phyloP scores from a whole-genome alignment of 164 flowering plant species.

The Vitis riparia region DNA sequence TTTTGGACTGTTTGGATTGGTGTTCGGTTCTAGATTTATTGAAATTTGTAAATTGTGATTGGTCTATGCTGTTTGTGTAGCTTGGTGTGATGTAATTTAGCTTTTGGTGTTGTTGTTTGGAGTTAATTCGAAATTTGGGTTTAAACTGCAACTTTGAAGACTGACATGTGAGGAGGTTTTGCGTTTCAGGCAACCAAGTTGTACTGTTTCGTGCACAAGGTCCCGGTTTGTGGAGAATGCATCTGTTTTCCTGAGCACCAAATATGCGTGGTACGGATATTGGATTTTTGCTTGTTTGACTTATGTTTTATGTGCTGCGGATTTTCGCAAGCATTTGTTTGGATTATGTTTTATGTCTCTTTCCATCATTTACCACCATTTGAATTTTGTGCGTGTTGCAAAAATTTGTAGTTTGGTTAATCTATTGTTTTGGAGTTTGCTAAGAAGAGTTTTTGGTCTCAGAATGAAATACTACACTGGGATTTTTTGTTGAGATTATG shows the following conservation, averaged over 20 bases:
- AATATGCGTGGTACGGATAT: slow-evolving; percentile 78
- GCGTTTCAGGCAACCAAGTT: slow-evolving; percentile 89
- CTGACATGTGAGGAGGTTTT: slow-evolving; percentile 8
- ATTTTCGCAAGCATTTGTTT: background rate
- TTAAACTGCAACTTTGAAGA: background rate
- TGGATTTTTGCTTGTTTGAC: background rate
- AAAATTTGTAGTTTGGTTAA: no score
- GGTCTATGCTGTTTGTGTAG: no score
- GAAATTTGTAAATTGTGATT: background rate
- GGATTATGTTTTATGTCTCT: background rate
- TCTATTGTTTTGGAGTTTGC: no score
- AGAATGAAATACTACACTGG: no score
- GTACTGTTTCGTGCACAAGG: slow-evolving; percentile 97
- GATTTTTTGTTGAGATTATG: no score
- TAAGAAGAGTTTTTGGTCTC: no score
- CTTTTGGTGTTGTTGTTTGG: no score
- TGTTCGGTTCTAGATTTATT: background rate
- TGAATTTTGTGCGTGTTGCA: background rate
- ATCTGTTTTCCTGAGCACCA: slow-evolving; percentile 95
- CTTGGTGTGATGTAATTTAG: no score
- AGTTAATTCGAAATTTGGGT: background rate
- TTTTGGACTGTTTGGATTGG: no score
- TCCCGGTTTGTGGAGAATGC: slow-evolving; percentile 98
- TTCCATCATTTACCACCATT: background rate
- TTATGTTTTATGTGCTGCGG: background rate